Base-by-base conservation (phyloP, 202 grass and related monocot species). In the Saccharum hybrid region DNA sequence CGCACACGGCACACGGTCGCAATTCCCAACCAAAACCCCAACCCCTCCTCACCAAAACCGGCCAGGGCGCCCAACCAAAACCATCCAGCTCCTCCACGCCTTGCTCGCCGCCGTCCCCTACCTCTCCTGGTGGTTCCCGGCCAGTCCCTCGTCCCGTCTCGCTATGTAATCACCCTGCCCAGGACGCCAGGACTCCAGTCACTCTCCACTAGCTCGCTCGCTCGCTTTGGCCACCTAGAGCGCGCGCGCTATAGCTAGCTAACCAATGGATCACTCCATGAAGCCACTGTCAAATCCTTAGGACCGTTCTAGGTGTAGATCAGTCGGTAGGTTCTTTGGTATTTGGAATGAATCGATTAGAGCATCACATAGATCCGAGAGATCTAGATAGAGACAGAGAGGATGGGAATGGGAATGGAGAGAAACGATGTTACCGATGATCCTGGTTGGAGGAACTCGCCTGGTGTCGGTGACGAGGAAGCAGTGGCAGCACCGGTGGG, bases 1-100 rank as follows among this genome's bases (percentile, higher is more conserved):
- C 21, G 6, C 49, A 43, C 49, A 43, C 3, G 8, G 7, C 31
- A 33, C 31, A 33, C 31, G 31, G 16, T 60, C 49, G 19, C 63
- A 82, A 71, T 63, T 57, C 66, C 48, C 67, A 49, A 86, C 88
- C 88, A 89, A 73, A 89, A 86, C 59, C 78, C 78, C 83, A 86
- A 89, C 88, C 66, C 59, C 82, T 85, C 82, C 77, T 61, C 73
- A 89, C 83, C 83, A 49, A 51, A 71, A 26, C 10, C 12, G 19
- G 36, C 40, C 40, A 69, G 30, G 63, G 16, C n/a, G 46, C 64
- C 45, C 63, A 63, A 74, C 75, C 40, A 75, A 64, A 68, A 88
- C 62, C 62, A 8, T 15, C 61, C 60, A 70, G 26, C 14, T 15
- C 65, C 19, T 18, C 77, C 82, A 81, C 72, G 87, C 70, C 4